Evolutionary conservation across 805 yeast species (phyloP).

Genomic region (Starmerella apis): DNA sequence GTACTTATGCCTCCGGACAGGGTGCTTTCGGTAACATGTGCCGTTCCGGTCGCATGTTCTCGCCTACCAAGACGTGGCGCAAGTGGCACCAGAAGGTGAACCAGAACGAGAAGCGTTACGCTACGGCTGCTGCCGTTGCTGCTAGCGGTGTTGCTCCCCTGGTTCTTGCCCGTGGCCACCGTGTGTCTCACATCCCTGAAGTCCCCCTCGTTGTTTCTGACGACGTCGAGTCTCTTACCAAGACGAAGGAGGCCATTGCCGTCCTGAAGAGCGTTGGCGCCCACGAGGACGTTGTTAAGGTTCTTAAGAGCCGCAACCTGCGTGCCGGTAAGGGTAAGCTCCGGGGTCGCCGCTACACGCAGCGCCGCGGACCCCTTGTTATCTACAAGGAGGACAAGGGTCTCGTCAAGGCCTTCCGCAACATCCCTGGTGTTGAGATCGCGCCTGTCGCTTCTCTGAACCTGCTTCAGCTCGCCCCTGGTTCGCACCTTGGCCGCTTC

Average conservation of each 20-base stretch:
- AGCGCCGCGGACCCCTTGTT: constrained; percentile 99
- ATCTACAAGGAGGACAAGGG: constrained; percentile 98
- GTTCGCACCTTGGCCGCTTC: constrained; percentile 99
- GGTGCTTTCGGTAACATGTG: constrained; percentile 99
- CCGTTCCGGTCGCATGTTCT: constrained; percentile 99
- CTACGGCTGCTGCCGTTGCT: constrained; percentile 99
- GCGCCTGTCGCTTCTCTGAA: constrained; percentile 84
- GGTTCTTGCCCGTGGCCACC: constrained; percentile 99
- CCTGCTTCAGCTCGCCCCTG: constrained; percentile 98
- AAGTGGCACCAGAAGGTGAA: constrained; percentile 99
- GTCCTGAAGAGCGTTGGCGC: constrained; percentile 98
- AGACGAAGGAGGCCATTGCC: constrained; percentile 99
- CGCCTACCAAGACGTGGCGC: constrained; percentile 99
- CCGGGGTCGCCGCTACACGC: constrained; percentile 99
- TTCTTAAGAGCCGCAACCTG: constrained; percentile 93
- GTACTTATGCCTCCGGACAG: constrained; percentile 99
- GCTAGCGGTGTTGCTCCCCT: constrained; percentile 97
- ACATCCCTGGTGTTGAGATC: constrained; percentile 99
- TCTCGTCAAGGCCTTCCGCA: constrained; percentile 96
- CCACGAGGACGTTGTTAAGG: constrained; percentile 95
- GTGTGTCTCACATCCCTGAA: constrained; percentile 95
- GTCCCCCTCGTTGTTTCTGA: constrained; percentile 93
- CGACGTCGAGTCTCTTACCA: constrained; percentile 83
- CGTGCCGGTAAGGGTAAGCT: constrained; percentile 99
- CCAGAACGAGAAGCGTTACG: constrained; percentile 99